Evolutionary conservation across 768 basidiomycete genomes (phyloP), one percentile per base, ranked within the genome.

Genomic region (Lepiota brunneoincarnata): DNA sequence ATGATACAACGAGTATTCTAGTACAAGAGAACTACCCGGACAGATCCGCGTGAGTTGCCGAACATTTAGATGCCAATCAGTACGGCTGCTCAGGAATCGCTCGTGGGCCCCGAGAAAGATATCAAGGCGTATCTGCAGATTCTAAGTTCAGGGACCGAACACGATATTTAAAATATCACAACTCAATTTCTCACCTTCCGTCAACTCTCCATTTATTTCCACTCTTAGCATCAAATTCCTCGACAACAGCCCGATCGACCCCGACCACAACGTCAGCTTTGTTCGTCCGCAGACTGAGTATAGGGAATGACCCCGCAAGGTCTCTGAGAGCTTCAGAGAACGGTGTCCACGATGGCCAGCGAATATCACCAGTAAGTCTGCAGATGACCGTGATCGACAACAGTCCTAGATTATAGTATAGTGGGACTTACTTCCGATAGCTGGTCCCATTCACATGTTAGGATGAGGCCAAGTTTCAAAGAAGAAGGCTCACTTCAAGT

Each of bases 231-330:
- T 93, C 89, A 2, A 95, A 70, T 46, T 75, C 72, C 56, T 89
- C 86, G 0, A 83, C 91, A 1, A 83, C 70, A 0, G 85, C 86
- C 59, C 83, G 75, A 1, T 78, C 71, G 2, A 99, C 76, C 0
- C 93, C 96, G 21, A 91, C 92, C 5, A 86, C 89, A 2, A 97
- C 93, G 64, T 98, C 94, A 0, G 96, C 96, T 68, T 99, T 99
- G 75, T 89, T 92, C 1, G 96, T 98, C 15, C 96, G 80, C 55
- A 98, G 71, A 63, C 91, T 92, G 21, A 98, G 71, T 6, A 97
- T 65, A 0, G 89, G 87, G 71, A 96, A 90, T 7, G 84, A 73
- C 1, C 90, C 89, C 0, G 83, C 81, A 9, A 98, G 69, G 2
- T 91, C 89, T 4, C 93, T 91, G 86, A 39, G 40, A 55, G 35